These are phyloP conservation scores for Pseudogymnoascus destructans DNA, from an alignment of 2,329 filamentous ascomycete species.

Conservation along the genomic window DNA sequence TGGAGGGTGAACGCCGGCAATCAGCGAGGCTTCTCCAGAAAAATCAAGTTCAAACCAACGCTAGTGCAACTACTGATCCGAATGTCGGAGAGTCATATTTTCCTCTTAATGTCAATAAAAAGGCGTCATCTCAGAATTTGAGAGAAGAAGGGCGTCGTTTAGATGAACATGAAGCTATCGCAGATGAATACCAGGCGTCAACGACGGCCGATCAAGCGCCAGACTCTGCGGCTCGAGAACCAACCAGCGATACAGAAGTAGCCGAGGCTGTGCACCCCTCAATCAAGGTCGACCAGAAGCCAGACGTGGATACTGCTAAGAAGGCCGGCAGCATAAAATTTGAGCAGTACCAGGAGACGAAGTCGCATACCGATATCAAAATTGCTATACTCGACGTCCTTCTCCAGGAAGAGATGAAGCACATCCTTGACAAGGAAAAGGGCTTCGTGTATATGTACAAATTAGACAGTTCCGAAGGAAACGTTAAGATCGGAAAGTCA, in stretches of 20 bases:
- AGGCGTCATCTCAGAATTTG: not conserved
- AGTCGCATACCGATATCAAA: not conserved
- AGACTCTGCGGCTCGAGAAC: not conserved
- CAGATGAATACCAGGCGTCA: not conserved
- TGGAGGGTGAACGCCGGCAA: too few relatives aligned
- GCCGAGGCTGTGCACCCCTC: not conserved
- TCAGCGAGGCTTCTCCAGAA: not conserved
- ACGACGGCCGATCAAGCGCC: not conserved
- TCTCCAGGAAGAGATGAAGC: not conserved
- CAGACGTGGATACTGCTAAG: not conserved
- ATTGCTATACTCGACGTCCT: not conserved
- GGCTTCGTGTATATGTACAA: slow-evolving; percentile 12
- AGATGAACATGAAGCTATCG: not conserved
- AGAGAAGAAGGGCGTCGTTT: not conserved
- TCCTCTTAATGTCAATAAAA: not conserved
- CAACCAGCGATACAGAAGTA: not conserved
- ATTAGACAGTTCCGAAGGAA: not conserved
- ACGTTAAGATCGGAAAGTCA: slow-evolving; percentile 13
- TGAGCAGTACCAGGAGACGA: not conserved
- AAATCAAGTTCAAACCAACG: not conserved
- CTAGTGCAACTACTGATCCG: not conserved
- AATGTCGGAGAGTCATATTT: not conserved
- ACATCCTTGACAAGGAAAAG: not conserved
- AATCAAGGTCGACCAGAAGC: not conserved
- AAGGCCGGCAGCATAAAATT: not conserved